These are phyloP conservation scores for Hibiscus tridactylites DNA, from an alignment of 345 rosid species.

Conservation along the genomic window DNA sequence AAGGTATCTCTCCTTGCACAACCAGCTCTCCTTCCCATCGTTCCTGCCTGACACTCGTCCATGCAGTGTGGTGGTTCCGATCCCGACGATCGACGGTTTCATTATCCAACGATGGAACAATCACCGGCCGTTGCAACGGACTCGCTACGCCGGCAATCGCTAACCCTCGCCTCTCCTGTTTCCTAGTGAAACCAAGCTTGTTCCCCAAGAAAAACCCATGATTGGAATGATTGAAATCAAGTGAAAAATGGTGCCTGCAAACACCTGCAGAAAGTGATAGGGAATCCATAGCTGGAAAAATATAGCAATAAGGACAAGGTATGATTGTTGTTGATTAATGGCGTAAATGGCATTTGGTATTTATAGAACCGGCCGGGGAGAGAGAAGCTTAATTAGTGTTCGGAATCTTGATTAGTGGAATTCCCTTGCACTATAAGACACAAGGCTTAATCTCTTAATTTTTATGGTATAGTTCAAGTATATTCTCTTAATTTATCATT, in stretches of 20 bases:
- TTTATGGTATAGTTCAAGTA: neutral
- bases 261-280: slow-evolving; percentile 18
- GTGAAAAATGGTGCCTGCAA: slow-evolving; percentile 12
- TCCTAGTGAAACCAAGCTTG: slow-evolving; percentile 3
- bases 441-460: neutral
- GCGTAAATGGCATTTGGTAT: neutral
- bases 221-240: slow-evolving; percentile 15
- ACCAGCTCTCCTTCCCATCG: slow-evolving; percentile 7
- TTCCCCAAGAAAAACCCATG: slow-evolving; percentile 8
- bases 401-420: slow-evolving; percentile 37
- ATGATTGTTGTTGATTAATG: neutral
- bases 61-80: slow-evolving; percentile 4
- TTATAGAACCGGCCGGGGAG: slow-evolving; percentile 1
- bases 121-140: neutral
- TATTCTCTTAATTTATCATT: neutral
- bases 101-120: neutral
- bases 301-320: neutral
- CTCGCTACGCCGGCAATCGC: neutral
- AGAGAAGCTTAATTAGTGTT: slow-evolving; percentile 22
- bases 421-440: slow-evolving; percentile 40
- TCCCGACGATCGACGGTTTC: neutral
- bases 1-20: slow-evolving; percentile 77
- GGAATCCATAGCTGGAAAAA: slow-evolving; percentile 36
- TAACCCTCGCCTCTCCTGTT: neutral
- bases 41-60: slow-evolving; percentile 12